Evolutionary conservation across 257 asterid genomes (phyloP).

Genomic region (Lycium ferocissimum): DNA sequence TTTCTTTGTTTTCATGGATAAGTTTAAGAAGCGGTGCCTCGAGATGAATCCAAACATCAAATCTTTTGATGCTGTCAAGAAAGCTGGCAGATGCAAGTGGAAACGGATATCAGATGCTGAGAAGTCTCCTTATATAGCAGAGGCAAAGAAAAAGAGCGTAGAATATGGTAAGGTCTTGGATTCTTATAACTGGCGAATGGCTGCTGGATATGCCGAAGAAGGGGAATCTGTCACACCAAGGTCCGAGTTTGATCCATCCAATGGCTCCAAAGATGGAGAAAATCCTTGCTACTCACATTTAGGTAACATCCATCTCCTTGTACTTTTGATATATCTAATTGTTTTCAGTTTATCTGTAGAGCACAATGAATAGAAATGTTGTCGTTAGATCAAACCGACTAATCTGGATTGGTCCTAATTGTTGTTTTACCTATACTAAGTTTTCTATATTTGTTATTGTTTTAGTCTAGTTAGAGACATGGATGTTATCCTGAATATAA

Average conservation of each 20-base stretch:
- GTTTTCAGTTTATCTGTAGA: too few species aligned
- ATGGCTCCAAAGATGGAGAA: too few species aligned
- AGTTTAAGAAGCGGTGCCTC: slow-evolving; percentile 67
- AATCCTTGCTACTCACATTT: too few species aligned
- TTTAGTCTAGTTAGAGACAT: too few species aligned
- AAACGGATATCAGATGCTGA: slow-evolving; percentile 65
- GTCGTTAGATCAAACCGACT: too few species aligned
- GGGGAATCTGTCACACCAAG: neutral
- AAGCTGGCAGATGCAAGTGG: slow-evolving; percentile 85
- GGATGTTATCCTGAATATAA: too few species aligned
- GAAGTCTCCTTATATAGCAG: slow-evolving; percentile 69
- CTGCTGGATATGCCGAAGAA: neutral
- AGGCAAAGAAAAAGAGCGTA: slow-evolving; percentile 68
- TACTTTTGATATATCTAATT: too few species aligned
- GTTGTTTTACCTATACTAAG: too few species aligned
- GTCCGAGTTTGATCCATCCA: neutral
- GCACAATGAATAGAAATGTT: too few species aligned
- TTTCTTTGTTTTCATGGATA: slow-evolving; percentile 87
- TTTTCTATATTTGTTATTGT: too few species aligned
- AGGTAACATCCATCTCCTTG: too few species aligned
- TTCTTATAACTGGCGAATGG: slow-evolving; percentile 58
- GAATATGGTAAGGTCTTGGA: slow-evolving; percentile 62
- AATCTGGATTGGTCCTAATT: too few species aligned
- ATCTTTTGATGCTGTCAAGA: slow-evolving; percentile 66
- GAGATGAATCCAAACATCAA: slow-evolving; percentile 77